Evolutionary conservation across 1,139 yeast species (phyloP), one percentile per base, ranked within the genome.

Genomic region (Yarrowia galli): DNA sequence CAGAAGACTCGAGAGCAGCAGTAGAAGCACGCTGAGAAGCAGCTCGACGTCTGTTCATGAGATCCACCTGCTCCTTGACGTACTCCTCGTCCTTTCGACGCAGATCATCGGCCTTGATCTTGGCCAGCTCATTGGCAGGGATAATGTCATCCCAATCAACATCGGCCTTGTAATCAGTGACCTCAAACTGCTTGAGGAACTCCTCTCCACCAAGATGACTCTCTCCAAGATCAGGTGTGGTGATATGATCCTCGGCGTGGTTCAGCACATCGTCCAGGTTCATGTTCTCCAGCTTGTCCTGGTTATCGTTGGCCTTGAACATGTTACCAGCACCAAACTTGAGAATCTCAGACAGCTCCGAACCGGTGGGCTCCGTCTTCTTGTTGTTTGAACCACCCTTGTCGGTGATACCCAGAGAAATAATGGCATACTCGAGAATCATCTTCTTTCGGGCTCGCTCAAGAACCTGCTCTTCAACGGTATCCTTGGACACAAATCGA

Each of bases 131-230:
- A 67, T 92, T 97, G 72, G 92, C 96, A 0, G 99, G 99, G 74
- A 96, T 96, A 73, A 96, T 96, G 77, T 96, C 99, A 80, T 96
- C 99, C 99, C 99, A 96, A 72, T 92, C 96, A 69, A 95, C 92
- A 77, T 96, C 98, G 0, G 99, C 98, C 79, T 96, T 96, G 79
- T 93, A 96, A 78, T 96, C 99, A 0, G 99, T 96, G 68, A 96
- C 99, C 79, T 96, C 99, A 78, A 96, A 96, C 79, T 96, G 99
- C 75, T 88, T 92, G 79, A 96, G 84, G 76, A 96, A 96, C 79
- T 96, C 99, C 78, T 96, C 99, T 66, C 99, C 97, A 70, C 99
- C 99, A 70, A 96, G 83, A 75, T 95, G 96, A 18, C 97, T 91
- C 75, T 96, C 98, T 9, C 98, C 99, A 32, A 95, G 79, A 66